phyloP scores from a whole-genome alignment of 441 rosid species.

The Populus hybrid region DNA sequence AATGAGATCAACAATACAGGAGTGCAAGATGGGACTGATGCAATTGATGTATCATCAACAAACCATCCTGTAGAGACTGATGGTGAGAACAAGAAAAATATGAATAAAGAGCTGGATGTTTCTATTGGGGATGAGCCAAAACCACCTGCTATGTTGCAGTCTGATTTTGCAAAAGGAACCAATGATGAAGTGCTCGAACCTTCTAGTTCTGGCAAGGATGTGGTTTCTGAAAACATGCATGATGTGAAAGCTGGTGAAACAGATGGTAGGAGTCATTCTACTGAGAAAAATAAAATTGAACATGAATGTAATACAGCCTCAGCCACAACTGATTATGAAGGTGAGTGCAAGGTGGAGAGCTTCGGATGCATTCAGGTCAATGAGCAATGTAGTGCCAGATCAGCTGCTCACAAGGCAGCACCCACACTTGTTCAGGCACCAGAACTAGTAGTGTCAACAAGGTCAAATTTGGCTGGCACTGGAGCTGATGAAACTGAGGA shows the following conservation, averaged over 20 bases:
- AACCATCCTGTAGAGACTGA: slow-evolving; percentile 20
- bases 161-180: slow-evolving; percentile 27
- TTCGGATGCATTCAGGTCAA: slow-evolving; percentile 24
- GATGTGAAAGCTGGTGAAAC: slow-evolving; percentile 32
- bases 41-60: slow-evolving; percentile 33
- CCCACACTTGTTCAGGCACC: slow-evolving; percentile 23
- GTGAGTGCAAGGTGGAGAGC: slow-evolving; percentile 32
- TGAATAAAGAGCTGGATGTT: slow-evolving; percentile 24
- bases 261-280: slow-evolving; percentile 20
- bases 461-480: slow-evolving; percentile 27
- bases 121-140: slow-evolving; percentile 30
- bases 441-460: slow-evolving; percentile 35
- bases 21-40: slow-evolving; percentile 30
- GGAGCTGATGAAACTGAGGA: slow-evolving; percentile 56
- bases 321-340: slow-evolving; percentile 27
- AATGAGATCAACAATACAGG: slow-evolving; percentile 25
- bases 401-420: slow-evolving; percentile 27
- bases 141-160: slow-evolving; percentile 19
- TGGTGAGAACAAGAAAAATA: slow-evolving; percentile 30
- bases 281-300: slow-evolving; percentile 28
- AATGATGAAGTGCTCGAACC: slow-evolving; percentile 25
- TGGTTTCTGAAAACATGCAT: slow-evolving; percentile 29
- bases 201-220: slow-evolving; percentile 27
- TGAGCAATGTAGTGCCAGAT: slow-evolving; percentile 21
- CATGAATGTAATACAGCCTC: slow-evolving; percentile 30